These are phyloP conservation scores for Camelina neglecta DNA, from an alignment of 345 rosid species.

Conservation along the genomic window DNA sequence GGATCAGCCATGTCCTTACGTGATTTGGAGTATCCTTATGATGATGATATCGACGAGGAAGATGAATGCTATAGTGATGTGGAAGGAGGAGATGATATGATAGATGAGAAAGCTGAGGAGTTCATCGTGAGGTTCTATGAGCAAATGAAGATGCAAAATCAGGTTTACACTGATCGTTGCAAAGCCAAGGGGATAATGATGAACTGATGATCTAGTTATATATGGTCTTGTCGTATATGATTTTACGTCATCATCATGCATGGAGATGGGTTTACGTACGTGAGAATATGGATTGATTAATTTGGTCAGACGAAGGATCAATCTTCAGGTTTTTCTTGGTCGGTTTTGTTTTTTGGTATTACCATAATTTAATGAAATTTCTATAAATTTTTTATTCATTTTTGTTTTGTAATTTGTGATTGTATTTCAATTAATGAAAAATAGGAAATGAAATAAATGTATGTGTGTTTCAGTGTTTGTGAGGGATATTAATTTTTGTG, in stretches of 20 bases:
- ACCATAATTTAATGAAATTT: background rate
- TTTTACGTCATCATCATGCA: constrained; percentile 12
- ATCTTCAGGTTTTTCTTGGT: constrained; percentile 27
- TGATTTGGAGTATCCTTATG: constrained; percentile 27
- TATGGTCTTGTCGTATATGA: background rate
- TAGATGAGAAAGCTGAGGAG: constrained; percentile 74
- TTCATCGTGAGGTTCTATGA: constrained; percentile 64
- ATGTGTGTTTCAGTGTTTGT: background rate
- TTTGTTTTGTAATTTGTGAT: constrained; percentile 31
- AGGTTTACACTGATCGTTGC: constrained; percentile 35
- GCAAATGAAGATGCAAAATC: constrained; percentile 61
- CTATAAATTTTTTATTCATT: background rate
- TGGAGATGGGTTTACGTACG: constrained; percentile 1
- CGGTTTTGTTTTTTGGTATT: constrained; percentile 21
- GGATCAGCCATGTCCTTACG: constrained; percentile 56
- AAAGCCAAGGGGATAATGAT: constrained; percentile 31
- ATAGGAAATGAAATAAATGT: constrained; percentile 23
- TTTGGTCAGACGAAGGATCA: constrained; percentile 3
- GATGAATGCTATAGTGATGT: constrained; percentile 33
- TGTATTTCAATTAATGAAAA: constrained; percentile 19
- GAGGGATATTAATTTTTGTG: background rate
- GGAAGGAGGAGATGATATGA: constrained; percentile 62
- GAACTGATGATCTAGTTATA: background rate
- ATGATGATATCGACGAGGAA: constrained; percentile 33
- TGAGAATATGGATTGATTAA: constrained; percentile 7